Evolutionary conservation across 495 filamentous ascomycete species (phyloP).

Genomic region (Xylaria bambusicola): DNA sequence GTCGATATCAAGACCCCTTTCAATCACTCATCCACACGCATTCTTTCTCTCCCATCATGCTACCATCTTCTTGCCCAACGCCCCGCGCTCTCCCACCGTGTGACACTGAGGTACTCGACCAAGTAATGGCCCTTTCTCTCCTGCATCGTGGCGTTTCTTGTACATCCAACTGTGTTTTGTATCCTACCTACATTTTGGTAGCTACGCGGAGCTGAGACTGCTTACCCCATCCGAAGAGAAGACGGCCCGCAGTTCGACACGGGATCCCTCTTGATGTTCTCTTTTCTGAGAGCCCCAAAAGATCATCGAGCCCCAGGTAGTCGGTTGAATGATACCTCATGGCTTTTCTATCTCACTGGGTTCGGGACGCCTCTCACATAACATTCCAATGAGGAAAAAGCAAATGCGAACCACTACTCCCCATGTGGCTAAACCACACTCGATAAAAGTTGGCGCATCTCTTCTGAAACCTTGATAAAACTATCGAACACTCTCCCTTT

Average conservation of each 20-base stretch:
- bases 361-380: constrained; percentile 9
- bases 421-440: not conserved
- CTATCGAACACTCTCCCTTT: constrained; percentile 27
- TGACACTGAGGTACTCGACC: not conserved
- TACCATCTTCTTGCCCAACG: not conserved
- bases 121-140: not conserved
- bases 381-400: constrained; percentile 5
- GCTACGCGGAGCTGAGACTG: constrained; percentile 7
- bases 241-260: not conserved
- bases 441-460: constrained; percentile 3
- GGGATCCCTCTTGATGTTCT: not conserved
- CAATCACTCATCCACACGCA: not conserved
- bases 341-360: not conserved
- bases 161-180: constrained; percentile 3
- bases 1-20: not conserved
- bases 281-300: not conserved
- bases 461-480: constrained; percentile 26
- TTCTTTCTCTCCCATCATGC: too few species aligned
- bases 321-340: constrained; percentile 6
- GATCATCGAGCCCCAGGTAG: not conserved
- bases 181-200: not conserved
- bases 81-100: constrained; percentile 11
- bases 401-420: constrained; percentile 2
- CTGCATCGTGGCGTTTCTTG: constrained; percentile 10
- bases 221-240: not conserved